Base-by-base conservation (phyloP, 192 early-diverging fungal species). In the Thamnidium elegans region DNA sequence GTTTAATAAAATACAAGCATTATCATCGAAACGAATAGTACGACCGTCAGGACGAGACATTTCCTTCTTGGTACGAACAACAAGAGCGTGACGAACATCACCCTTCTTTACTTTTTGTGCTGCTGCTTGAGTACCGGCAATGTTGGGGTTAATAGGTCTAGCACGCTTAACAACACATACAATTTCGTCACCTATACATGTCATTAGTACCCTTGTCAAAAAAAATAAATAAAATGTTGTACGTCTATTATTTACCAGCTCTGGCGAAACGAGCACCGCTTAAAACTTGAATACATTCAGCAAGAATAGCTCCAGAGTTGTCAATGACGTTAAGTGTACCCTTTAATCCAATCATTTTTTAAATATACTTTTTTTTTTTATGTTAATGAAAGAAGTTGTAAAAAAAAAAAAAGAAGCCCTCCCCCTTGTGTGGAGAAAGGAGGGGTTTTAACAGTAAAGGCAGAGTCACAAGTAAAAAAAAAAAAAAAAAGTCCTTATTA, bases 91-190 rank as follows among this genome's bases (percentile, higher is more conserved):
- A 32, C 88, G 81, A 53, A 99, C 95, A 68, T 99, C 95, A 7
- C 96, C 96, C 79, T 92, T 97, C 79, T 92, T 92, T 43, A 93
- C 79, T 78, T 93, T 93, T 42, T 76, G 71, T 42, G 81, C 68
- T 17, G 81, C 80, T 14, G 90, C 82, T 52, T 84, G 75, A 43
- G 75, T 74, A 55, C 77, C 74, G 23, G 70, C 66, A 21, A 82
- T 67, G 53, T 64, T 81, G 59, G 82, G 78, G 32, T 85, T 86
- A 58, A 89, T 79, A 13, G 95, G 84, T 70, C 90, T 81, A 21
- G 95, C 94, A 78, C 91, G 89, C 80, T 96, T 96, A 21, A 98
- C 94, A n/a, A 93, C 90, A 59, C 91, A 88, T 7, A 96, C 94
- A 56, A 98, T 94, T 70, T 96, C 95, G 78, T 96, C 94, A 50